Conservation (phyloP, 2,329 filamentous ascomycete genomes). For the Penicillium capsulatum region DNA sequence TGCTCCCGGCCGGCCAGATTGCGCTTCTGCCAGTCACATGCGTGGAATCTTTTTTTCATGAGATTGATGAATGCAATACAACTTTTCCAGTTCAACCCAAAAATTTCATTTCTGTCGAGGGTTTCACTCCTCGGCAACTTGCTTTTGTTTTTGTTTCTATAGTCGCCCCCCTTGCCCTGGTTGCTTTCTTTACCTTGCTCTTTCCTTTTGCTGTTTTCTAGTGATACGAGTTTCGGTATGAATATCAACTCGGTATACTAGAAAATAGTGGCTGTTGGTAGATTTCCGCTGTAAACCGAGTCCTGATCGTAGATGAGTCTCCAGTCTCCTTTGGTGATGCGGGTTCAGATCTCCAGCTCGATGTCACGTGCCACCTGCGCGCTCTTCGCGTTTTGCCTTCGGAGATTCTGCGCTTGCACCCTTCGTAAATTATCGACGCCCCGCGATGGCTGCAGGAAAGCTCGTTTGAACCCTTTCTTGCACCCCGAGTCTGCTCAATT, state of each 20-base stretch:
- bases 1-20: slow-evolving; percentile 40
- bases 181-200: slow-evolving; percentile 5
- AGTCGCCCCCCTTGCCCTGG: background rate
- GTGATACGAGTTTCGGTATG: slow-evolving; percentile 28
- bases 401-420: too few relatives aligned
- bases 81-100: slow-evolving; percentile 30
- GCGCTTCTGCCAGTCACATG: slow-evolving; percentile 37
- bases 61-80: slow-evolving; percentile 44
- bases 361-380: background rate
- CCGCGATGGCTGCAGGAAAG: too few relatives aligned
- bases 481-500: too few relatives aligned
- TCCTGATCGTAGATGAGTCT: too few relatives aligned
- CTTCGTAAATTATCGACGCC: too few relatives aligned
- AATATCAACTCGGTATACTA: slow-evolving; percentile 31
- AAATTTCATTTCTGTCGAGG: slow-evolving; percentile 27
- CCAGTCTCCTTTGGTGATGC: too few relatives aligned
- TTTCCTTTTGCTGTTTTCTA: slow-evolving; percentile 24
- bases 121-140: background rate
- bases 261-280: slow-evolving; percentile 5
- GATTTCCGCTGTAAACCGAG: too few relatives aligned
- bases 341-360: too few relatives aligned
- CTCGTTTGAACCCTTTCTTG: too few relatives aligned
- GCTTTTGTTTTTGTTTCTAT: background rate
- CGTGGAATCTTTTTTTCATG: slow-evolving; percentile 38
- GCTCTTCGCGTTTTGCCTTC: too few relatives aligned